These are phyloP conservation scores for Meyerozyma sp. DNA, from an alignment of 1,139 yeast genomes.

Conservation along the genomic window DNA sequence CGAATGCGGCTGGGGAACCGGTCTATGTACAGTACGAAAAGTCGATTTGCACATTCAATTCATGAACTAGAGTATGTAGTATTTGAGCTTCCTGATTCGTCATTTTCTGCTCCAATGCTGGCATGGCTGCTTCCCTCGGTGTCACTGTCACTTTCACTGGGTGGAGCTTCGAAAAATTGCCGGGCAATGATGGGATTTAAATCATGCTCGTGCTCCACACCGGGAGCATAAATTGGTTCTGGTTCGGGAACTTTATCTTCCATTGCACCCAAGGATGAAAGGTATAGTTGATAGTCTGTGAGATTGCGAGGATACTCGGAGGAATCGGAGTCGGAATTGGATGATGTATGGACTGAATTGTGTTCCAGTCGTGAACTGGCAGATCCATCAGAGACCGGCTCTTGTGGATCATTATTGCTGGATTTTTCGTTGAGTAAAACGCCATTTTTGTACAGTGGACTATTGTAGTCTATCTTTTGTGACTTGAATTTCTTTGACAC, in stretches of 20 bases:
- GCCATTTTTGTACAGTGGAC: background rate
- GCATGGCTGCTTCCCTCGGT: slow-evolving; percentile 10
- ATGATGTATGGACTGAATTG: background rate
- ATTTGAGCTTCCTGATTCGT: background rate
- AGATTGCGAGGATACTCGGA: background rate
- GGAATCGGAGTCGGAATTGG: background rate
- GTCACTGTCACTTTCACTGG: slow-evolving; percentile 31
- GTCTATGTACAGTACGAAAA: background rate
- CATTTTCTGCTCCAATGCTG: slow-evolving; percentile 5
- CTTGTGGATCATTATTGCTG: background rate
- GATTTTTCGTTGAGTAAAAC: background rate
- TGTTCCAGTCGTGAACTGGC: background rate
- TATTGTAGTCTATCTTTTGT: slow-evolving; percentile 27
- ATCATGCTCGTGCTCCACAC: background rate
- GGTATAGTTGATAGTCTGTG: slow-evolving; percentile 2
- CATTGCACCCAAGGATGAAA: background rate
- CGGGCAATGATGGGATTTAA: slow-evolving; percentile 21
- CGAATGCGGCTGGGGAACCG: background rate
- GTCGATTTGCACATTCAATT: background rate
- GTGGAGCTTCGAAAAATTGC: slow-evolving; percentile 38
- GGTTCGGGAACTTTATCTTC: background rate
- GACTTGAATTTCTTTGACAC: slow-evolving; percentile 36
- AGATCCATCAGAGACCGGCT: background rate
- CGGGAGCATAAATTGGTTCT: background rate
- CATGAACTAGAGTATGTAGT: slow-evolving; percentile 1